phyloP scores from a whole-genome alignment of 192 early-diverging fungal genomes.

The Podila minutissima region DNA sequence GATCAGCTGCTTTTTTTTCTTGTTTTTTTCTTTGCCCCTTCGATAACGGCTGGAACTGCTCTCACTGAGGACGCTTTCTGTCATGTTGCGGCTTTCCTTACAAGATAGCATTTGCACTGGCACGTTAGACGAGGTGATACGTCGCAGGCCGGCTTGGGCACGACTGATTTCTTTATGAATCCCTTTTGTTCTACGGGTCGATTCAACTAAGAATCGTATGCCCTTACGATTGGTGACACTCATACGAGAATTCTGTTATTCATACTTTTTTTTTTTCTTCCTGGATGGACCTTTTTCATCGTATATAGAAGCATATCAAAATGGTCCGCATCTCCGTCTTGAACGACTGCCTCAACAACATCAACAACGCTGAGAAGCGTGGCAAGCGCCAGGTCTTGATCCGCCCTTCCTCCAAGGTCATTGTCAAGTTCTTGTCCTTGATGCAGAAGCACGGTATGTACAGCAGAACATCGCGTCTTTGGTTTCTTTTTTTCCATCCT shows the following conservation, averaged over 20 bases:
- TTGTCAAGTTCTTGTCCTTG: slow-evolving; percentile 98
- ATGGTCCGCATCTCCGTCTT: slow-evolving; percentile 98
- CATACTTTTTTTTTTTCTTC: slow-evolving; percentile 16
- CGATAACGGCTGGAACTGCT: not conserved
- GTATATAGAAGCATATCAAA: slow-evolving; percentile 55
- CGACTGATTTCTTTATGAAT: slow-evolving; percentile 52
- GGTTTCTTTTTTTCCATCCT: not conserved
- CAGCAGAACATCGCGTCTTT: not conserved
- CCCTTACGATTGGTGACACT: slow-evolving; percentile 42
- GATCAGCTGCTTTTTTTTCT: not conserved
- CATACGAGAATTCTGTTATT: slow-evolving; percentile 52
- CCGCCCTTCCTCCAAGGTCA: slow-evolving; percentile 98
- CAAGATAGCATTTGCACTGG: not conserved
- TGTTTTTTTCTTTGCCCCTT: not conserved
- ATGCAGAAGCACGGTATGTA: slow-evolving; percentile 98
- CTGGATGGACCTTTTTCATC: slow-evolving; percentile 3
- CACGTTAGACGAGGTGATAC: slow-evolving; percentile 28
- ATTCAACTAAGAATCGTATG: slow-evolving; percentile 8
- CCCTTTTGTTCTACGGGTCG: slow-evolving; percentile 11
- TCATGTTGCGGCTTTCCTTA: not conserved
- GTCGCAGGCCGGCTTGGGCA: slow-evolving; percentile 42
- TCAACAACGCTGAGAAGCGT: slow-evolving; percentile 98
- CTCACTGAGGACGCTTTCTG: slow-evolving; percentile 4
- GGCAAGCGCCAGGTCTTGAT: slow-evolving; percentile 98
- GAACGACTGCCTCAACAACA: slow-evolving; percentile 98